phyloP scores from a whole-genome alignment of 495 filamentous ascomycete genomes.

The Penicillium manginii region DNA sequence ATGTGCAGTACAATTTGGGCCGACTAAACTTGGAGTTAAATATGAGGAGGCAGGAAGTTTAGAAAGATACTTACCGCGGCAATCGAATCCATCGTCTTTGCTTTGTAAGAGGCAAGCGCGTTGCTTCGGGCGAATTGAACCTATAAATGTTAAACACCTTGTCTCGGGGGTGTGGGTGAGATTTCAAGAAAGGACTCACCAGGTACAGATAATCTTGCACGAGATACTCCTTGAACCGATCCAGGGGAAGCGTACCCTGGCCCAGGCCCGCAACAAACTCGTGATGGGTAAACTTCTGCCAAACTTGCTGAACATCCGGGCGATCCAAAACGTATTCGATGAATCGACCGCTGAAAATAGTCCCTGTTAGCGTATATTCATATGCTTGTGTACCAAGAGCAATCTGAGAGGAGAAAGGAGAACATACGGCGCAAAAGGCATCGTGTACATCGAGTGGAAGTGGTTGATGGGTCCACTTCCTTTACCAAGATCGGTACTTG shows the following conservation, averaged over 20 bases:
- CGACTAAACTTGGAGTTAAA: conserved; percentile 49
- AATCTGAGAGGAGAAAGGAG: not conserved
- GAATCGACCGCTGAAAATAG: conserved; percentile 66
- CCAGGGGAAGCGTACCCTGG: conserved; percentile 68
- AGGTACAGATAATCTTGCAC: conserved; percentile 90
- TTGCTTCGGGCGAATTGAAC: conserved; percentile 86
- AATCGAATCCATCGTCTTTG: conserved; percentile 72
- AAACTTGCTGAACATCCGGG: conserved; percentile 69
- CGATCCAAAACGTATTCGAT: conserved; percentile 82
- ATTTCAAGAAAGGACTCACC: conserved; percentile 47
- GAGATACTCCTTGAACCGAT: conserved; percentile 82
- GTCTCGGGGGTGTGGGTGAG: not conserved
- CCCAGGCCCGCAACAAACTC: conserved; percentile 79
- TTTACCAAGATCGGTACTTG: conserved; percentile 70
- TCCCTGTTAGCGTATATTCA: conserved; percentile 8
- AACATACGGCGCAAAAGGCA: conserved; percentile 83
- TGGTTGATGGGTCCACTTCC: conserved; percentile 93
- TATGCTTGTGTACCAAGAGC: not conserved
- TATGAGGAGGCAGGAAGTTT: not conserved
- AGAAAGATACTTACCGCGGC: conserved; percentile 50
- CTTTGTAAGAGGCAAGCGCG: conserved; percentile 81
- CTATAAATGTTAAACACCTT: conserved; percentile 37
- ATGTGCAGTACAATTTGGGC: conserved; percentile 75
- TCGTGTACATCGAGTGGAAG: conserved; percentile 79
- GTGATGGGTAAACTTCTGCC: conserved; percentile 77